Percentiles rank a stretch among this genome's conserved stretches.
Evolutionary conservation across 192 early-diverging fungal genomes (phyloP).

Genomic region (Rhizoclosmatium globosum): DNA sequence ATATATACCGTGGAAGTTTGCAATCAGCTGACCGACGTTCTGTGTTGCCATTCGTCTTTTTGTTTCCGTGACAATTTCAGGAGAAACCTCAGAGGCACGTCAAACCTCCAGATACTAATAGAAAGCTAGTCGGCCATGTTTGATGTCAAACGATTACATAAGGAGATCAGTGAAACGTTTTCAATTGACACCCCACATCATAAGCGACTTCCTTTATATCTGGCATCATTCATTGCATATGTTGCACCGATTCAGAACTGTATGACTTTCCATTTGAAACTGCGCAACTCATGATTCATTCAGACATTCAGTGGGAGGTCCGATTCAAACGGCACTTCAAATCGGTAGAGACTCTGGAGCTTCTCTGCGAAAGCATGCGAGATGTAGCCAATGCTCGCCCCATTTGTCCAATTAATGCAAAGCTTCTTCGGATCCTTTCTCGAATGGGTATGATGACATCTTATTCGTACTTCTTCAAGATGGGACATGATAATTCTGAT

Average conservation of each 20-base stretch:
- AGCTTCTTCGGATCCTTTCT: conserved; percentile 35
- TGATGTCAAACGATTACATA: conserved; percentile 15
- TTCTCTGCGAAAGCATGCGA: conserved; percentile 8
- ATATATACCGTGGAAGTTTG: not conserved
- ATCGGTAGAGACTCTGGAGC: conserved; percentile 14
- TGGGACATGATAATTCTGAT: no score
- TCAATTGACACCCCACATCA: not conserved
- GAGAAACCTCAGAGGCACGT: not conserved
- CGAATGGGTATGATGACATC: conserved; percentile 21
- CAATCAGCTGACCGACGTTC: not conserved
- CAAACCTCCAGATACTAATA: not conserved
- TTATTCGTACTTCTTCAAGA: no score
- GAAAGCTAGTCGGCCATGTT: conserved; percentile 2
- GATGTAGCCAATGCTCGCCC: not conserved
- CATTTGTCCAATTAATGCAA: conserved; percentile 17
- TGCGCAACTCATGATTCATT: not conserved
- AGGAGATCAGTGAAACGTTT: conserved; percentile 8
- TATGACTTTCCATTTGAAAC: conserved; percentile 40
- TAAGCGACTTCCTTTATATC: not conserved
- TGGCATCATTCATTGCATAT: conserved; percentile 26
- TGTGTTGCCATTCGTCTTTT: not conserved
- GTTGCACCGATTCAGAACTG: conserved; percentile 27
- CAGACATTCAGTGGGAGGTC: conserved; percentile 31
- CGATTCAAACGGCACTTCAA: conserved; percentile 28
- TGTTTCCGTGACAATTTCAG: not conserved